A percentile compares a stretch with the other conserved stretches of the same genome.
Conservation (phyloP, 164 flowering plant species). For the Umbellularia californica region DNA sequence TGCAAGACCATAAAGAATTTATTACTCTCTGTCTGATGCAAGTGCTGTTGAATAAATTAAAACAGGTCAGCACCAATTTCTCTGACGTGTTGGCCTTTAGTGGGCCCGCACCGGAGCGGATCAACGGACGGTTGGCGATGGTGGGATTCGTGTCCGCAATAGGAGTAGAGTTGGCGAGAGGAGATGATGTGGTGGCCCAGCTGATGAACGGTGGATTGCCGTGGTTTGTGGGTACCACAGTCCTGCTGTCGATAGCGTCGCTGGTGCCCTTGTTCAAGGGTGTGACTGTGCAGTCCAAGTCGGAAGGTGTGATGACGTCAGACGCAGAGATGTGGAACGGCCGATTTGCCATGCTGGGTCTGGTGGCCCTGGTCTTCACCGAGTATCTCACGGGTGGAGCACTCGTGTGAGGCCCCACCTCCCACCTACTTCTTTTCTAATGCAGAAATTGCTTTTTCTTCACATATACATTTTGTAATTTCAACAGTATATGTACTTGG, state of each 20-base stretch:
- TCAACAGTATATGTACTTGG: too few relatives aligned
- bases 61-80: slow-evolving; percentile 54
- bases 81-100: slow-evolving; percentile 61
- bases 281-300: slow-evolving; percentile 48
- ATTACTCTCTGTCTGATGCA: background rate
- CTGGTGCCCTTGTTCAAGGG: slow-evolving; percentile 69
- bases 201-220: slow-evolving; percentile 54
- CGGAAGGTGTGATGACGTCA: slow-evolving; percentile 58
- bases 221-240: slow-evolving; percentile 59
- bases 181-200: slow-evolving; percentile 55
- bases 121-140: slow-evolving; percentile 91
- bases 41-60: too few relatives aligned
- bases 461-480: too few relatives aligned
- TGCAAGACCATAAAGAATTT: background rate
- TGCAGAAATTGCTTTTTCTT: too few relatives aligned
- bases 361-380: slow-evolving; percentile 77
- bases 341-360: slow-evolving; percentile 81
- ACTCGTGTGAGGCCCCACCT: slow-evolving; percentile 27
- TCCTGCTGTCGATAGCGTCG: slow-evolving; percentile 60
- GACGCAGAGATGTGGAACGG: slow-evolving; percentile 90
- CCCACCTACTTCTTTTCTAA: too few relatives aligned
- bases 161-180: slow-evolving; percentile 57
- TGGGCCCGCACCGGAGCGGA: slow-evolving; percentile 88
- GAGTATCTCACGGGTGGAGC: slow-evolving; percentile 77
- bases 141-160: slow-evolving; percentile 77